Conservation (phyloP, 108 stramenopile genomes). For the Asterionellopsis glacialis region DNA sequence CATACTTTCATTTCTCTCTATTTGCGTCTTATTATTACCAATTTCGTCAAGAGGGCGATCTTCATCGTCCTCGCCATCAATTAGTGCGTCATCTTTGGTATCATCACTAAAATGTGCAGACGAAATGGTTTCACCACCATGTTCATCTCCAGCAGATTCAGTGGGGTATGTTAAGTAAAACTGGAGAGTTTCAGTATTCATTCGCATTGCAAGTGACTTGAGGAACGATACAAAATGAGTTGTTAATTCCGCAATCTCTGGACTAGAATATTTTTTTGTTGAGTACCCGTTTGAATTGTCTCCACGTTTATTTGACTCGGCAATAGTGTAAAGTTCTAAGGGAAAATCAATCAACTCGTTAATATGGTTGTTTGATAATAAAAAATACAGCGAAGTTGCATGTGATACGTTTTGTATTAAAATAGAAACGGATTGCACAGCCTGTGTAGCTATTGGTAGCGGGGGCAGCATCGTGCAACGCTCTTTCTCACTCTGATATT, state of each 20-base stretch:
- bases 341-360: constrained; percentile 78
- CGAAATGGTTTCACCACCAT: background rate
- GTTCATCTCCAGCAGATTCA: constrained; percentile 12
- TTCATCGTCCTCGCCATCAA: constrained; percentile 9
- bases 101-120: constrained; percentile 1
- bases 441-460: constrained; percentile 72
- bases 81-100: background rate
- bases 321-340: constrained; percentile 53
- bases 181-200: constrained; percentile 84
- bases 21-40: background rate
- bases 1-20: constrained; percentile 1
- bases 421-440: constrained; percentile 79
- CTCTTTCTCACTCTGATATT: background rate
- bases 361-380: constrained; percentile 77
- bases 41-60: constrained; percentile 32
- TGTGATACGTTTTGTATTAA: constrained; percentile 83
- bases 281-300: constrained; percentile 4
- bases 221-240: constrained; percentile 82
- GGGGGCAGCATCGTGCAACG: constrained; percentile 40
- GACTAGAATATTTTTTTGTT: constrained; percentile 30
- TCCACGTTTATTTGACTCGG: constrained; percentile 37
- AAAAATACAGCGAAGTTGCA: constrained; percentile 74
- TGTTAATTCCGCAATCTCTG: constrained; percentile 74
- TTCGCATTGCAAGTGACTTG: constrained; percentile 81
- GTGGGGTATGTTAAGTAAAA: constrained; percentile 75